A percentile compares a stretch with the other conserved stretches of the same genome.
These are phyloP conservation scores for Reutealis trisperma DNA, from an alignment of 345 rosid species.

Conservation along the genomic window DNA sequence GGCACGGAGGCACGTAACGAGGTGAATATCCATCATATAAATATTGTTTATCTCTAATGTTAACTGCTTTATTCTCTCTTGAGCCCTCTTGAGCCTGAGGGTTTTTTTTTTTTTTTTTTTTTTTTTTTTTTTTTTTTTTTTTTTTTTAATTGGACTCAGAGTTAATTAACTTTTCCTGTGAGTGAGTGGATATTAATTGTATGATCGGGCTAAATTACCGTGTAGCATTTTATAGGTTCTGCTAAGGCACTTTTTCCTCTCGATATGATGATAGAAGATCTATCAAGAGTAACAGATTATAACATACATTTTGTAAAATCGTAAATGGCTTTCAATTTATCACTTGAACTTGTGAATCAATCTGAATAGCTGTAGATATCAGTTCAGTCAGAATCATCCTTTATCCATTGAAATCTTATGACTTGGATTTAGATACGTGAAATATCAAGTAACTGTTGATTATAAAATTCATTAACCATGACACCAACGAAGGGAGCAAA, in stretches of 20 bases:
- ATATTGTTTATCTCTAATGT: neutral
- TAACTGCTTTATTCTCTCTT: slow-evolving; percentile 2
- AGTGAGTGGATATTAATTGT: neutral
- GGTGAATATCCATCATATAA: slow-evolving; percentile 47
- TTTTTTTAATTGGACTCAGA: neutral
- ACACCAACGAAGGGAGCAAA: neutral
- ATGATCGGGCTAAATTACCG: neutral
- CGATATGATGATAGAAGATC: neutral
- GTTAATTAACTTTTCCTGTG: neutral
- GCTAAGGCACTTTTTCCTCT: neutral
- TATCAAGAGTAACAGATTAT: slow-evolving; percentile 8
- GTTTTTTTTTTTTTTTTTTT: slow-evolving; percentile 2
- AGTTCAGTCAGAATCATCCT: slow-evolving; percentile 6
- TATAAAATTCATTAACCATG: neutral
- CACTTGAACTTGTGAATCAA: neutral
- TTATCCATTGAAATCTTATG: slow-evolving; percentile 4
- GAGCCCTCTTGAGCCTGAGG: neutral
- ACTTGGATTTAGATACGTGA: neutral
- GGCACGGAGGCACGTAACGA: slow-evolving; percentile 98
- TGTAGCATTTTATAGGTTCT: neutral
- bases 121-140: no score
- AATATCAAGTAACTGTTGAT: neutral
- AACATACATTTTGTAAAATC: neutral
- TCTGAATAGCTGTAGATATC: neutral
- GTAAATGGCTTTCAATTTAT: neutral